Percentiles rank a stretch among this genome's conserved stretches.
These are phyloP conservation scores for Colletotrichum sp. DNA, from an alignment of 2,329 filamentous ascomycete species.

Conservation along the genomic window DNA sequence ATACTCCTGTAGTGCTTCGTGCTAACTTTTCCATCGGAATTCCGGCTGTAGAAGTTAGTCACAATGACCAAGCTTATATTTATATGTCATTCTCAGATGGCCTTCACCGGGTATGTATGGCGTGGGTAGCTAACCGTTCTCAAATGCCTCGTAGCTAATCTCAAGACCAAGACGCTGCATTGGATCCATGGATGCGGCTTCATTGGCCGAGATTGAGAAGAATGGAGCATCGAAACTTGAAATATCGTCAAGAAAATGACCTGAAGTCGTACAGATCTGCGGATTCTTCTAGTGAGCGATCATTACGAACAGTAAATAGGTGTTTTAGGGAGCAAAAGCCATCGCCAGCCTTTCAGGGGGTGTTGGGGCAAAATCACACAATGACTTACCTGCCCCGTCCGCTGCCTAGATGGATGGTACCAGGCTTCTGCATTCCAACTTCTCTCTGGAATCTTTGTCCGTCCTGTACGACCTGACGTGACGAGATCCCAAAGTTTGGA, in stretches of 20 bases:
- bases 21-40: conserved; percentile 18
- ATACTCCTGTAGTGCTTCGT: conserved; percentile 34
- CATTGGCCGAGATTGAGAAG: neutral
- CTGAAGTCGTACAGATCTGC: neutral
- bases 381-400: neutral
- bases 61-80: neutral
- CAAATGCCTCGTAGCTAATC: neutral
- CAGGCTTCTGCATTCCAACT: neutral
- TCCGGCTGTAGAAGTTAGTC: conserved; percentile 7
- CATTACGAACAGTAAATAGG: neutral
- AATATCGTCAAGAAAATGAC: neutral
- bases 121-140: neutral
- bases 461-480: neutral
- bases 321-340: neutral
- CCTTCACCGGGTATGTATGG: neutral
- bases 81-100: neutral
- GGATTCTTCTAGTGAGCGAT: neutral
- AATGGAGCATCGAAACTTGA: neutral
- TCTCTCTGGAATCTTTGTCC: neutral
- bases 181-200: neutral
- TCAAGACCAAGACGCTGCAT: neutral
- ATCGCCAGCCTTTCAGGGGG: neutral
- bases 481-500: neutral
- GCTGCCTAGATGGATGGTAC: neutral
- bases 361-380: neutral